Evolutionary conservation across 345 rosid species (phyloP), one percentile per base, ranked within the genome.

Genomic region (Bruguiera parviflora): DNA sequence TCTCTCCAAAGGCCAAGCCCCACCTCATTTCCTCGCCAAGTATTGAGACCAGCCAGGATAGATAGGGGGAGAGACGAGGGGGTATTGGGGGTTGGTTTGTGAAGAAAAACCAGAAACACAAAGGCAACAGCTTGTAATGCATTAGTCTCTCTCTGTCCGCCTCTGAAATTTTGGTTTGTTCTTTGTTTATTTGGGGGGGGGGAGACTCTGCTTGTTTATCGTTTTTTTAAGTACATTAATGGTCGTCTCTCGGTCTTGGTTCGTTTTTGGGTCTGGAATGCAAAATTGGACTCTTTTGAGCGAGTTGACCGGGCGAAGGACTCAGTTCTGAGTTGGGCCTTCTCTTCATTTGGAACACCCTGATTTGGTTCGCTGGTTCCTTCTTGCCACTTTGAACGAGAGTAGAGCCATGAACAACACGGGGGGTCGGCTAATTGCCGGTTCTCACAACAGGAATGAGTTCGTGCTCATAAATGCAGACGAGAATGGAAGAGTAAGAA

Each of bases 371-470:
- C 61, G 71, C 78, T 64, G 62, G 61, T 55, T 63, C 6, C 0
- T 25, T 27, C 68, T 13, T 63, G 71, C 75, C 64, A 61, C 60
- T 58, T 58, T 58, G 70, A 65, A 53, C 6, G 24, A 19, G 5
- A 20, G 22, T 21, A 55, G 22, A 49, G 69, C 59, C 69, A 93
- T 93, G 97, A 84, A 88, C 77, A 84, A 88, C 77, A 93, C 98
- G 56, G 87, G 96, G 7, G 97, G 98, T 58, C 82, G 96, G 33
- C 97, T 93, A 71, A 67, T 93, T 81, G 98, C 97, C 74, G 97
- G 98, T 7, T 93, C 98, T 72, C 97, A 93, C 73, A 91, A 93
- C 74, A 79, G 98, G 76, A 93, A 93, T 73, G 98, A 93, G 80
- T 91, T 93, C 79, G 96, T 91, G 47, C 86, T 91, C 49, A 91